phyloP scores from a whole-genome alignment of 768 basidiomycete genomes.

The Termitomyces sp. region DNA sequence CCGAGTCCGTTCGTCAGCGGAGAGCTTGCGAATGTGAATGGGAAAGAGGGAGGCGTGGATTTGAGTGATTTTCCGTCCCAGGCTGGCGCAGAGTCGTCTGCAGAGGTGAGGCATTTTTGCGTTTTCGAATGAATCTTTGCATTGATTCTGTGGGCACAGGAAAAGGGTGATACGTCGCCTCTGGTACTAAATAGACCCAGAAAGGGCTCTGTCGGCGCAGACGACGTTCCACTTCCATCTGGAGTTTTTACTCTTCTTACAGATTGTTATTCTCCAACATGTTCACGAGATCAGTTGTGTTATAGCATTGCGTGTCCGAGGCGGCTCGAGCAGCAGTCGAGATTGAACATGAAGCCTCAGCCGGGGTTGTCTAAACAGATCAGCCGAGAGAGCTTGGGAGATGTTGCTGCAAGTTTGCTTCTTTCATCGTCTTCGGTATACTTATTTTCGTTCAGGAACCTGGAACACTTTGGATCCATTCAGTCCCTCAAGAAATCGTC shows the following conservation, averaged over 20 bases:
- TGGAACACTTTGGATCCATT: slow-evolving; percentile 93
- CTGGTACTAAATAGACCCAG: slow-evolving; percentile 27
- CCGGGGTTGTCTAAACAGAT: slow-evolving; percentile 85
- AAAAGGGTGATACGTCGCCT: slow-evolving; percentile 27
- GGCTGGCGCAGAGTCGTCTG: slow-evolving; percentile 20
- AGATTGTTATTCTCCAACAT: slow-evolving; percentile 98
- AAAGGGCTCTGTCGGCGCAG: slow-evolving; percentile 42
- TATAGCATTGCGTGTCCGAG: slow-evolving; percentile 97
- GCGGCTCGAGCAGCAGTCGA: slow-evolving; percentile 89
- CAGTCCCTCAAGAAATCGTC: slow-evolving; percentile 90
- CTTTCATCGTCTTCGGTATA: background rate
- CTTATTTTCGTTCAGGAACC: slow-evolving; percentile 25
- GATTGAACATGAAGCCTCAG: slow-evolving; percentile 91
- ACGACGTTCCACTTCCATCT: slow-evolving; percentile 74
- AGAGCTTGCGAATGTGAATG: slow-evolving; percentile 46
- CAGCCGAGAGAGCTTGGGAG: slow-evolving; percentile 77
- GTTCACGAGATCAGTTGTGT: slow-evolving; percentile 90
- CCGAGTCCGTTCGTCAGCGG: slow-evolving; percentile 84
- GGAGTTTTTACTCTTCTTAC: slow-evolving; percentile 96
- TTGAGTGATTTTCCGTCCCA: slow-evolving; percentile 12
- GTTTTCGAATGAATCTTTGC: background rate
- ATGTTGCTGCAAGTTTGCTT: slow-evolving; percentile 57
- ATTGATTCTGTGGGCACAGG: slow-evolving; percentile 18
- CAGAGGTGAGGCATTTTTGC: slow-evolving; percentile 18
- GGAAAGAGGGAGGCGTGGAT: slow-evolving; percentile 17